Evolutionary conservation across 192 early-diverging fungal genomes (phyloP).

Genomic region (Kappamyces sp.): DNA sequence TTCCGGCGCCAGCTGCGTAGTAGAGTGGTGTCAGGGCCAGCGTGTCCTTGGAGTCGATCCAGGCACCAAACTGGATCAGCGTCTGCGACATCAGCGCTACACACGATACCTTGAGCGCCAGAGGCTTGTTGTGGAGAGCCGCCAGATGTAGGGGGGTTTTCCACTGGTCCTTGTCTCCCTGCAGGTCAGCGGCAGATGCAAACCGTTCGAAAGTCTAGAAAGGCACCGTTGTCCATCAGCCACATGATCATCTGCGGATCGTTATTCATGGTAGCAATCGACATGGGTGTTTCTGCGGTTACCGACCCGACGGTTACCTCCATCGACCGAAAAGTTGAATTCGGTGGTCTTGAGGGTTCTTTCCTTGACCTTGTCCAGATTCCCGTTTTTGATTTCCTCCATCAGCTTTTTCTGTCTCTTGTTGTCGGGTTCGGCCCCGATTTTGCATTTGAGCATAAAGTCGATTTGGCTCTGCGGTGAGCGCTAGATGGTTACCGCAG

Average conservation of each 20-base stretch:
- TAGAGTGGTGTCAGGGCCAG: slow-evolving; percentile 37
- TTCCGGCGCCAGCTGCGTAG: slow-evolving; percentile 35
- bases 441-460: slow-evolving; percentile 35
- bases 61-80: slow-evolving; percentile 39
- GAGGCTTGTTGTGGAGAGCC: slow-evolving; percentile 38
- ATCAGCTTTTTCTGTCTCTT: slow-evolving; percentile 51
- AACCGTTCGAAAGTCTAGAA: slow-evolving; percentile 32
- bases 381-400: slow-evolving; percentile 44
- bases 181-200: slow-evolving; percentile 10
- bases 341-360: slow-evolving; percentile 32
- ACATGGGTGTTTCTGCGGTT: slow-evolving; percentile 38
- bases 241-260: slow-evolving; percentile 34
- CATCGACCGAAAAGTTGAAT: slow-evolving; percentile 46
- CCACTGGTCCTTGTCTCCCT: slow-evolving; percentile 37
- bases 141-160: slow-evolving; percentile 48
- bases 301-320: not conserved
- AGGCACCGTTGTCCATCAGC: slow-evolving; percentile 43
- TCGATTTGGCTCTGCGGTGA: slow-evolving; percentile 35
- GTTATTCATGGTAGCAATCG: slow-evolving; percentile 41
- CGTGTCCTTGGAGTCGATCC: slow-evolving; percentile 39
- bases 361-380: slow-evolving; percentile 40
- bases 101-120: slow-evolving; percentile 28
- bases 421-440: slow-evolving; percentile 20
- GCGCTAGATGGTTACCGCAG: slow-evolving; percentile 28
- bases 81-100: slow-evolving; percentile 15